Base-by-base conservation (phyloP, 345 rosid species). In the Aquilaria yunnanensis region DNA sequence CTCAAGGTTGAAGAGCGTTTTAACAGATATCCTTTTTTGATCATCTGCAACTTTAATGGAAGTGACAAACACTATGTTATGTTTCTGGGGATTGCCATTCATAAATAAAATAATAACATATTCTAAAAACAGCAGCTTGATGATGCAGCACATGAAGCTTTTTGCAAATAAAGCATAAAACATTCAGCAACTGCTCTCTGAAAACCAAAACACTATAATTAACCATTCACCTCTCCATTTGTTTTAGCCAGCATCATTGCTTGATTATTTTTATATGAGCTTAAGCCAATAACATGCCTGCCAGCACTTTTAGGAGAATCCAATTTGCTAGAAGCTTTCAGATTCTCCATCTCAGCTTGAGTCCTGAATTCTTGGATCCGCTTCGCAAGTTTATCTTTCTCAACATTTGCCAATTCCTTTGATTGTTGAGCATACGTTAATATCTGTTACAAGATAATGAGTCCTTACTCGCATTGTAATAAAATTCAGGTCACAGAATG, bases 311-410 rank as follows among this genome's bases (percentile, higher is more conserved):
- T 55, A 32, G 77, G 75, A 59, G 82, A 80, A 52, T 81, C 91
- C 51, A 65, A 34, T 34, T 74, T 60, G 57, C 64, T 70, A 2
- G 87, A 85, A 64, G 79, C 80, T 51, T 56, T 78, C 56, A 76
- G 72, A 63, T 69, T 81, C 55, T 81, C 85, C 72, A 84, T 54
- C 73, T 91, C 97, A 76, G 88, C 71, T 64, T 79, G 93, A 48
- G 96, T 86, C 75, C 93, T 83, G 76, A 83, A 91, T 77, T 88
- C 97, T 72, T 91, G 97, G 77, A 91, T 91, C 66, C 97, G 75
- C 79, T 83, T 83, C 46, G 82, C 93, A 75, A 88, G 92, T 67
- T 80, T 84, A 71, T 91, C 88, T 74, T 88, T 89, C 63, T 88
- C 97, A 67, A 73, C 69, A 64, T 66, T 80, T 48, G 96, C 86